These are phyloP conservation scores for Phytophthora sansomeana DNA, from an alignment of 352 stramenopile species.

Conservation along the genomic window DNA sequence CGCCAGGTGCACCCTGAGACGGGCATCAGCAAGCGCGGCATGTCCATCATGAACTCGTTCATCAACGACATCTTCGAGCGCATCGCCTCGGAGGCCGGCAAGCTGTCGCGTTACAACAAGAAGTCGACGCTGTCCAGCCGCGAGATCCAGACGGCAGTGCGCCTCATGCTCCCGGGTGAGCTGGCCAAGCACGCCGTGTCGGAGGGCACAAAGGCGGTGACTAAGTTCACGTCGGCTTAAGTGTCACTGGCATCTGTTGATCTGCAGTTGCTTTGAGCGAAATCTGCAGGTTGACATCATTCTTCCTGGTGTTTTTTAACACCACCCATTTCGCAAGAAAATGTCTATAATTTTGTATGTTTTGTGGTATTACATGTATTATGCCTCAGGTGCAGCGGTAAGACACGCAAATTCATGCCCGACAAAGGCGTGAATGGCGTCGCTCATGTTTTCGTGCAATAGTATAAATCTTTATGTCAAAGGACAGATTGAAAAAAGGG, in stretches of 20 bases:
- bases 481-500: too few species aligned
- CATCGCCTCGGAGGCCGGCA: slow-evolving; percentile 96
- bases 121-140: slow-evolving; percentile 97
- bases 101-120: slow-evolving; percentile 98
- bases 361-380: too few species aligned
- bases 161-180: slow-evolving; percentile 95
- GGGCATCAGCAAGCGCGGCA: slow-evolving; percentile 97
- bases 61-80: slow-evolving; percentile 99
- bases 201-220: slow-evolving; percentile 97
- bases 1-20: slow-evolving; percentile 97
- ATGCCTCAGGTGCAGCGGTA: too few species aligned
- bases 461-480: too few species aligned
- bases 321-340: slow-evolving; percentile 50
- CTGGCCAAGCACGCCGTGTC: slow-evolving; percentile 97
- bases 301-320: slow-evolving; percentile 57
- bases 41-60: slow-evolving; percentile 99
- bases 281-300: neutral
- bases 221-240: slow-evolving; percentile 93
- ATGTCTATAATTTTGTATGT: too few species aligned
- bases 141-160: slow-evolving; percentile 98
- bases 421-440: too few species aligned
- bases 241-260: slow-evolving; percentile 10
- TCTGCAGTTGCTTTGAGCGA: neutral
- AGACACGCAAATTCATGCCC: too few species aligned
- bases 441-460: too few species aligned